Base-by-base conservation (phyloP, 768 basidiomycete genomes). In the Solioccasus polychromus region DNA sequence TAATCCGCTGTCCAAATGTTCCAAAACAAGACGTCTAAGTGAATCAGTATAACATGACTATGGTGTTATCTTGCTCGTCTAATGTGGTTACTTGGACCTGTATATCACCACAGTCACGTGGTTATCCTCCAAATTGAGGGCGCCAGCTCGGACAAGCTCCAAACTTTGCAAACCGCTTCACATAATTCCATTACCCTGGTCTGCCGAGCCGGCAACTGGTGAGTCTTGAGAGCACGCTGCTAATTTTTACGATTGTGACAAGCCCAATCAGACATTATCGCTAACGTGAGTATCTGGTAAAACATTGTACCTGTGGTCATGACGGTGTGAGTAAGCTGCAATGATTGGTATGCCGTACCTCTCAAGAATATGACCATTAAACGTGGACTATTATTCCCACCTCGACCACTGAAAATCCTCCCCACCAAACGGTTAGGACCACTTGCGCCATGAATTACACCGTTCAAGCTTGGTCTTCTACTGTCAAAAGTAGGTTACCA, bases 21-120 rank as follows among this genome's bases (percentile, higher is more conserved):
- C 48, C 78, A n/a, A 72, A 4, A 88, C 79, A 20, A 90, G 76
- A 28, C 83, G 85, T 48, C 87, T n/a, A n/a, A n/a, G n/a, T n/a
- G n/a, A n/a, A n/a, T n/a, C n/a, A n/a, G n/a, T n/a, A n/a, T n/a
- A n/a, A n/a, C n/a, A n/a, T n/a, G n/a, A n/a, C n/a, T n/a, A n/a
- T n/a, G n/a, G n/a, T n/a, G n/a, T n/a, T 35, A 24, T 58, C 44
- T 22, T 58, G 32, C 5, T 43, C 44, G 34, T 54, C 47, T 12
- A 50, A 37, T 44, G 46, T 58, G 14, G 18, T 51, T 34, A 34
- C 19, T 23, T 45, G 31, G 22, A 35, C 17, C 32, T 24, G 34
- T n/a, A n/a, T n/a, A n/a, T n/a, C n/a, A n/a, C n/a, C n/a, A n/a
- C n/a, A n/a, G n/a, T n/a, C n/a, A n/a, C n/a, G n/a, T n/a, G n/a